These are phyloP conservation scores for Neurospora tetraspora DNA, from an alignment of 495 filamentous ascomycete species.

Conservation along the genomic window DNA sequence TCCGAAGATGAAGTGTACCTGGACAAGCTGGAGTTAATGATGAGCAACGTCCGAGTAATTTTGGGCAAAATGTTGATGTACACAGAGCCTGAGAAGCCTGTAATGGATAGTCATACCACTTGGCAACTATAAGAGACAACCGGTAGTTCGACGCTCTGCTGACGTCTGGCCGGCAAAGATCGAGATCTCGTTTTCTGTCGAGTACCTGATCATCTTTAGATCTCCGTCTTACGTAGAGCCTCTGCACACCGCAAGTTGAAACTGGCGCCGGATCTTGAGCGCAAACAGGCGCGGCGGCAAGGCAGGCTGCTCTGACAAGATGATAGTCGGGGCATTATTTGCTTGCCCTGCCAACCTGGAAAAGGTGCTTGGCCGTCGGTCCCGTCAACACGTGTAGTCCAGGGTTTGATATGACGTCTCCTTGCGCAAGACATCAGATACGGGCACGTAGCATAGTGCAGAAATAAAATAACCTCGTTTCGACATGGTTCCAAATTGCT, in stretches of 20 bases:
- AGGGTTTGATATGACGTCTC: neutral
- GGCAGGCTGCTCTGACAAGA: neutral
- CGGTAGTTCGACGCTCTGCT: neutral
- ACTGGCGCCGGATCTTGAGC: neutral
- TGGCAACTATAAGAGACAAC: neutral
- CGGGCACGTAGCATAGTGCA: neutral
- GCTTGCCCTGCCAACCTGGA: neutral
- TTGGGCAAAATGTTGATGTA: neutral
- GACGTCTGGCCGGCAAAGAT: neutral
- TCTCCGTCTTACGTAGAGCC: neutral
- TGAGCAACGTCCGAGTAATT: neutral
- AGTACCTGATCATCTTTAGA: neutral
- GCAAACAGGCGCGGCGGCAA: neutral
- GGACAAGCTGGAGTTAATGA: neutral
- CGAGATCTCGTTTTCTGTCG: neutral
- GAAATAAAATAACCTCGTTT: neutral
- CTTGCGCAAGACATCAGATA: neutral
- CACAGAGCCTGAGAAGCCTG: neutral
- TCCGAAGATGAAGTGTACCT: neutral
- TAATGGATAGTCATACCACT: neutral
- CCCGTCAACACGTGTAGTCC: neutral
- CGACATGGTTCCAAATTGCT: neutral
- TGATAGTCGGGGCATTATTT: neutral
- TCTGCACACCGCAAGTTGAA: neutral
- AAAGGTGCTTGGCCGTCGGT: neutral